Base-by-base conservation (phyloP, 1,284 basidiomycete species). In the Laetiporus sulphureus region DNA sequence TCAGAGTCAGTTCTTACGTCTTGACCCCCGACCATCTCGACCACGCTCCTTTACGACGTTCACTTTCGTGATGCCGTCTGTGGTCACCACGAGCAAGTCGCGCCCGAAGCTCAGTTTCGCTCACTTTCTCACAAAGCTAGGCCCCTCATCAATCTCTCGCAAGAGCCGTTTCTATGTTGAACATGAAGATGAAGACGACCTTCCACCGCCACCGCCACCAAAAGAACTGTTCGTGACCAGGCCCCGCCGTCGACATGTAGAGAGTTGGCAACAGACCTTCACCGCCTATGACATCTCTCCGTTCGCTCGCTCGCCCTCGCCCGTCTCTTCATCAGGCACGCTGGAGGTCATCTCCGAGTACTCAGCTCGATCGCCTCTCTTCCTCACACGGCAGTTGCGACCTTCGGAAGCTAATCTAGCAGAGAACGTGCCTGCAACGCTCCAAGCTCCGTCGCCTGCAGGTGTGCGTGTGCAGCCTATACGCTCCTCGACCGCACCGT, bases 181-280 rank as follows among this genome's bases (percentile, higher is more conserved):
- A n/a, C n/a, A n/a, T n/a, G 8, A 27, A 7, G 25, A 40, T n/a
- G 44, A 36, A 13, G 35, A 33, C 37, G 30, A 40, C 18, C 36
- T 41, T 5, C 37, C 48, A 1, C 54, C 54, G 4, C 54, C 54
- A 3, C 51, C 45, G n/a, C 37, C 47, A 0, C 54, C 54, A 8
- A 52, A 52, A 11, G 54, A 56, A 38, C 52, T 53, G 43, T 25
- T 24, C 12, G 20, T 12, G 31, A 27, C 32, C 18, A 42, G 38
- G 33, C 36, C 38, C 6, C 21, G 37, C 22, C 21, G 35, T 7
- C 39, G 35, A 13, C 30, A 37, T 13, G 21, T 44, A 33, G 42
- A 39, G 37, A 42, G 40, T 32, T 56, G 52, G 52, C 44, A 52
- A 35, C 46, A 52, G 32, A 35, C 53, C 32, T 46, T 42, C 32